Evolutionary conservation across 371 early-diverging fungal genomes (phyloP).

Genomic region (Mucor sp.): DNA sequence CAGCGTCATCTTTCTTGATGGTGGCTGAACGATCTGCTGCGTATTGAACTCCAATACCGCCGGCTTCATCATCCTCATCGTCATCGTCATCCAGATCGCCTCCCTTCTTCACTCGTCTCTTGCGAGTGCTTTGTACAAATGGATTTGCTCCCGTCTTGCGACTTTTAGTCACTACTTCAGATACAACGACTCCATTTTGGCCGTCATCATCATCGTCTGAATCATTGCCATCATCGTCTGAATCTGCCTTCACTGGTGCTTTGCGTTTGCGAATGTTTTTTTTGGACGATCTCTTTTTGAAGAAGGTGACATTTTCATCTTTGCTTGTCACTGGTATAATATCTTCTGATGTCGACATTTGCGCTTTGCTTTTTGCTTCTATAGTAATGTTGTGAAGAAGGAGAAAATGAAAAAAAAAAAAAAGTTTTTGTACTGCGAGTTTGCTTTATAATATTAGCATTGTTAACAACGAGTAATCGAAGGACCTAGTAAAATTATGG

Average conservation of each 20-base stretch:
- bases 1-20: constrained; percentile 54
- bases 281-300: constrained; percentile 58
- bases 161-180: constrained; percentile 54
- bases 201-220: constrained; percentile 35
- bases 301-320: constrained; percentile 51
- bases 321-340: constrained; percentile 5
- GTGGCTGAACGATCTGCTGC: constrained; percentile 51
- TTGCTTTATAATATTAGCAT: background rate
- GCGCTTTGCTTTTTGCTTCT: background rate
- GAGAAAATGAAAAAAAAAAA: background rate
- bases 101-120: constrained; percentile 30
- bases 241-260: constrained; percentile 16
- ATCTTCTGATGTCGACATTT: constrained; percentile 15
- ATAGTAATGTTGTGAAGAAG: background rate
- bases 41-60: constrained; percentile 58
- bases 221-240: constrained; percentile 46
- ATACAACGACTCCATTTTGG: constrained; percentile 14
- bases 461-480: background rate
- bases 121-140: constrained; percentile 46
- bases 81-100: constrained; percentile 2
- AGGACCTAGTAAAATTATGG: background rate
- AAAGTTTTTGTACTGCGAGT: constrained; percentile 1
- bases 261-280: constrained; percentile 62
- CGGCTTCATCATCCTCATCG: constrained; percentile 35
- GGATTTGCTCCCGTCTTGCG: constrained; percentile 45